A percentile compares a stretch with the other conserved stretches of the same genome.
phyloP scores from a whole-genome alignment of 805 yeast genomes.

The Ogataea ramenticola region DNA sequence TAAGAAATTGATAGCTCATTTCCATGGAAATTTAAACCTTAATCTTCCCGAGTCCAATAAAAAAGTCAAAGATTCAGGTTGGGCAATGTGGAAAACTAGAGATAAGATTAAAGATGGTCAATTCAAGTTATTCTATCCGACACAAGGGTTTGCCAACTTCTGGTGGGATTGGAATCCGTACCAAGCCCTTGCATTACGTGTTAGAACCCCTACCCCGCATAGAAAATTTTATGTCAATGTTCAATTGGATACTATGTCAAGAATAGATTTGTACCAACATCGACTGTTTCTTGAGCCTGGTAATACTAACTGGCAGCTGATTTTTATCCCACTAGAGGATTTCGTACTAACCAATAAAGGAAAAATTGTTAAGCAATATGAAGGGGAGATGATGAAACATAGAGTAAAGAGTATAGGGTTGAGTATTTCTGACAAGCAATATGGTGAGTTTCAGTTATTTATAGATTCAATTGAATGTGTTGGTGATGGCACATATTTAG shows the following conservation, averaged over 20 bases:
- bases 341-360: conserved; percentile 84
- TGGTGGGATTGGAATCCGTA: conserved; percentile 69
- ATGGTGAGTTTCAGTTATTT: conserved; percentile 66
- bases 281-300: conserved; percentile 69
- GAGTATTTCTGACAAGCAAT: conserved; percentile 70
- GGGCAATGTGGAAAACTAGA: conserved; percentile 78
- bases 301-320: neutral
- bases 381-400: conserved; percentile 50
- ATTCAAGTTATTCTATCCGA: conserved; percentile 32
- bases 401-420: conserved; percentile 68
- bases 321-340: conserved; percentile 60
- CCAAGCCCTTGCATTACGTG: conserved; percentile 57
- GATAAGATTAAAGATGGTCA: conserved; percentile 47
- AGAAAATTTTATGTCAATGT: conserved; percentile 72
- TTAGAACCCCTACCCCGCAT: conserved; percentile 50
- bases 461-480: conserved; percentile 69
- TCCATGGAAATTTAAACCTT: conserved; percentile 62
- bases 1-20: conserved; percentile 45
- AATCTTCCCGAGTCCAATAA: conserved; percentile 61
- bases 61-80: conserved; percentile 56
- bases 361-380: conserved; percentile 42
- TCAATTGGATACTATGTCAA: conserved; percentile 72
- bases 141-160: conserved; percentile 28
- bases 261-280: conserved; percentile 79
- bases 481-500: conserved; percentile 44